Evolutionary conservation across 257 asterid genomes (phyloP).

Genomic region (Solanum stenotomum): DNA sequence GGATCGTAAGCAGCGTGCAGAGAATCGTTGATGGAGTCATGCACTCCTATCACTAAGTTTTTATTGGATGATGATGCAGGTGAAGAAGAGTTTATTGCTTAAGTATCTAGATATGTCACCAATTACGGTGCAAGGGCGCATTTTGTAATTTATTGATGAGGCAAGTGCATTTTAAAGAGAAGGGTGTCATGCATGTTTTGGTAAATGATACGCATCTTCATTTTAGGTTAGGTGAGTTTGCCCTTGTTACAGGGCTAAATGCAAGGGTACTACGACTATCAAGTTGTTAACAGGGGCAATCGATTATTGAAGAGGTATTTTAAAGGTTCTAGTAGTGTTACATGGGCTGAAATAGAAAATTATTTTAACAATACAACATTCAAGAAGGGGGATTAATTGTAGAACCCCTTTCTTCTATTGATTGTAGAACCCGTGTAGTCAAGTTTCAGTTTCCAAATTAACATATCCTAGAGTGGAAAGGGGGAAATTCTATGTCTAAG

Average conservation of each 20-base stretch:
- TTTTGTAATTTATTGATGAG: neutral
- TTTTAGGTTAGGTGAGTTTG: neutral
- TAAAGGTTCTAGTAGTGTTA: neutral
- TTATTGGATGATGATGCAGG: neutral
- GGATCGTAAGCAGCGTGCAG: neutral
- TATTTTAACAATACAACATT: neutral
- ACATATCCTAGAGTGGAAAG: too few species aligned
- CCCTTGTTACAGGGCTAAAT: neutral
- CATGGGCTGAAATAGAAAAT: neutral
- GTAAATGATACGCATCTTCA: neutral
- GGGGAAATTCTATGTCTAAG: too few species aligned
- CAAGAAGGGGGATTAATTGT: neutral
- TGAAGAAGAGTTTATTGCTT: neutral
- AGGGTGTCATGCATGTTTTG: neutral
- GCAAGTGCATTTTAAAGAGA: neutral
- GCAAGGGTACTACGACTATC: neutral
- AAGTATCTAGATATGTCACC: neutral
- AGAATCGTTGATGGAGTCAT: neutral
- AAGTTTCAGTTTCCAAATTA: too few species aligned
- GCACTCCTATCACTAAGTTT: neutral
- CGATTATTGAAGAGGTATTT: neutral
- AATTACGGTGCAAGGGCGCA: neutral
- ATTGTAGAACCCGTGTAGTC: too few species aligned
- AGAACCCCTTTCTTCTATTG: too few species aligned
- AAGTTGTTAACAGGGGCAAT: neutral